phyloP scores from a whole-genome alignment of 306 rosid species.

The Prosopis cineraria region DNA sequence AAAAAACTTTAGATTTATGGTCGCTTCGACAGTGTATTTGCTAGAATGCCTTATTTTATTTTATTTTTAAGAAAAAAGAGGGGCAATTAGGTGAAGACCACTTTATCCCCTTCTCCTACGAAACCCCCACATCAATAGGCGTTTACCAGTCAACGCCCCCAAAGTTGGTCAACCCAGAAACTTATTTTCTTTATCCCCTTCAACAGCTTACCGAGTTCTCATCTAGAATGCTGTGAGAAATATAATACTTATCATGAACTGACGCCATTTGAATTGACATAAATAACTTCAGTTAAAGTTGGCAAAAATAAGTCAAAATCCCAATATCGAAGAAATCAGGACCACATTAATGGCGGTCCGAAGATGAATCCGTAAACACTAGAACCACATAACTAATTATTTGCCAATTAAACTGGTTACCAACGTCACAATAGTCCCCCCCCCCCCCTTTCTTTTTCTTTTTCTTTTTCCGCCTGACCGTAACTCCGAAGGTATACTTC shows the following conservation, averaged over 20 bases:
- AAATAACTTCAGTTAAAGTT: not conserved
- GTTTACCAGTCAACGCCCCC: conserved; percentile 30
- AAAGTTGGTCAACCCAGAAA: conserved; percentile 28
- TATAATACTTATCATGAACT: not conserved
- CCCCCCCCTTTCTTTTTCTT: too few species aligned
- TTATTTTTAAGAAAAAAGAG: too few species aligned
- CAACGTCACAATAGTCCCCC: not conserved
- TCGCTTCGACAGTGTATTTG: not conserved
- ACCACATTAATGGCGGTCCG: not conserved
- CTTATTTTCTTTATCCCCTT: not conserved
- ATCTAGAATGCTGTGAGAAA: not conserved
- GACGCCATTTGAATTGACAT: not conserved
- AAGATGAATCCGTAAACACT: not conserved
- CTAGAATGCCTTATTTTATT: too few species aligned
- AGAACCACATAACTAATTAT: conserved; percentile 2
- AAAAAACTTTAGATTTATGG: not conserved
- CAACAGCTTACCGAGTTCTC: not conserved
- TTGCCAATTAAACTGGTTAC: conserved; percentile 15
- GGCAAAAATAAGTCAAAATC: conserved; percentile 3
- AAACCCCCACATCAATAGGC: conserved; percentile 4
- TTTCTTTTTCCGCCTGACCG: not conserved
- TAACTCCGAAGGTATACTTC: conserved; percentile 10
- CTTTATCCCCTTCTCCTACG: not conserved
- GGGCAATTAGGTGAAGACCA: too few species aligned
- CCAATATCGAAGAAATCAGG: not conserved